A percentile compares a stretch with the other conserved stretches of the same genome.
These are phyloP conservation scores for Heliamphora exappendiculata DNA, from an alignment of 148 eudicot genomes.

Conservation along the genomic window DNA sequence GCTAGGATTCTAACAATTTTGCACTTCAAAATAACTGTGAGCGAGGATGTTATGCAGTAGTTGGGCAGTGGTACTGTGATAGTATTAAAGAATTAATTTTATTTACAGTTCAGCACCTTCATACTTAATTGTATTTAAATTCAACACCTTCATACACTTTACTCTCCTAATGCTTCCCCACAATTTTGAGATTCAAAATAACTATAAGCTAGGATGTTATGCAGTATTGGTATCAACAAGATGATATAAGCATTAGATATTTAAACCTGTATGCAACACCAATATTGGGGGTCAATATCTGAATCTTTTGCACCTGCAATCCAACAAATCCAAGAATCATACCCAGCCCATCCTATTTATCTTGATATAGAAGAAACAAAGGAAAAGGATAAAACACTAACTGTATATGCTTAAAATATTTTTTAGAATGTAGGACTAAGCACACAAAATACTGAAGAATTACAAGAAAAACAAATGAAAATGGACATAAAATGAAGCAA, in stretches of 20 bases:
- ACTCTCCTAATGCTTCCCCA: neutral
- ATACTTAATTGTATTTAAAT: no score
- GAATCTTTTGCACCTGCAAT: constrained; percentile 88
- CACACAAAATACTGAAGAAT: neutral
- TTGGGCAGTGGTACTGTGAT: no score
- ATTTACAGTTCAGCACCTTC: no score
- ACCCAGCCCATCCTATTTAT: neutral
- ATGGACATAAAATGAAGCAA: neutral
- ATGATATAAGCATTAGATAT: neutral
- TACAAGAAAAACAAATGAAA: neutral
- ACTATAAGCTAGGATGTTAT: neutral
- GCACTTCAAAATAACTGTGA: neutral
- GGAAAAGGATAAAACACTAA: neutral
- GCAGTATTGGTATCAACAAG: neutral
- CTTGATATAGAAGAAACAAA: neutral
- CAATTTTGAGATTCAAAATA: neutral
- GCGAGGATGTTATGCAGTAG: neutral
- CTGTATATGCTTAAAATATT: neutral
- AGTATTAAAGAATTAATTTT: no score
- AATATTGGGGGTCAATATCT: constrained; percentile 88
- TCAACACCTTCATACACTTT: neutral
- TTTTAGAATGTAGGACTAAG: neutral
- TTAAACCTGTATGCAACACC: constrained; percentile 95
- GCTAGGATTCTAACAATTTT: neutral
- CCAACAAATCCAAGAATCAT: constrained; percentile 10